phyloP scores from a whole-genome alignment of 768 basidiomycete genomes.

The Termitomyces sp. region DNA sequence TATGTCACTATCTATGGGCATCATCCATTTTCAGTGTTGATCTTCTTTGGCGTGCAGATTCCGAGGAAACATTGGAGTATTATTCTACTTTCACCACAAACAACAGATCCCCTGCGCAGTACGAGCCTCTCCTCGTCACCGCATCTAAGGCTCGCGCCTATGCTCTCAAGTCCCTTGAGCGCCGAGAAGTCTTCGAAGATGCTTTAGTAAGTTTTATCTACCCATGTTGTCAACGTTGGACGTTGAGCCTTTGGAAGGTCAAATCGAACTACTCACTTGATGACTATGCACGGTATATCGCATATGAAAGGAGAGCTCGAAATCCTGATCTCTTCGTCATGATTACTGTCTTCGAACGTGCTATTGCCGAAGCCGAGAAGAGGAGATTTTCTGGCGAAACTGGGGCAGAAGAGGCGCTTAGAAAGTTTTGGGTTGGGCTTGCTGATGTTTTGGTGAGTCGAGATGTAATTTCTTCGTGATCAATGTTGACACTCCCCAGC shows the following conservation, averaged over 20 bases:
- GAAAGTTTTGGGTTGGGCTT: slow-evolving; percentile 70
- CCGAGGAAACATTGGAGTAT: slow-evolving; percentile 74
- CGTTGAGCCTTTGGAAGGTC: slow-evolving; percentile 17
- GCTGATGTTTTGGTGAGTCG: slow-evolving; percentile 59
- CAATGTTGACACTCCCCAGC: slow-evolving; percentile 23
- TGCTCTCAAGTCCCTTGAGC: slow-evolving; percentile 54
- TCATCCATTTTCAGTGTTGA: neutral
- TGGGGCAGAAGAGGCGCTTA: slow-evolving; percentile 52
- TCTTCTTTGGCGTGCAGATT: slow-evolving; percentile 40
- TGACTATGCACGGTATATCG: slow-evolving; percentile 56
- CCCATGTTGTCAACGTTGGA: neutral
- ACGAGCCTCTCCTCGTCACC: slow-evolving; percentile 68
- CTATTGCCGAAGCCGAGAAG: slow-evolving; percentile 66
- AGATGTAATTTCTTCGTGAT: neutral
- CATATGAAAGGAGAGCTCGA: slow-evolving; percentile 55
- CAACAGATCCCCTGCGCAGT: slow-evolving; percentile 65
- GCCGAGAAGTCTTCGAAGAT: slow-evolving; percentile 58
- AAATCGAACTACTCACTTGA: slow-evolving; percentile 44
- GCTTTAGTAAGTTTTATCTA: slow-evolving; percentile 41
- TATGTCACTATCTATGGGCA: slow-evolving; percentile 22
- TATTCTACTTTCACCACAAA: slow-evolving; percentile 90
- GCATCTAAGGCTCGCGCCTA: slow-evolving; percentile 69
- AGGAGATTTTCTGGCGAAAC: slow-evolving; percentile 46
- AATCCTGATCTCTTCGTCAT: slow-evolving; percentile 53
- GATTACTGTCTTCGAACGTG: slow-evolving; percentile 64